These are phyloP conservation scores for Trametes meyenii DNA, from an alignment of 768 basidiomycete species.

Conservation along the genomic window DNA sequence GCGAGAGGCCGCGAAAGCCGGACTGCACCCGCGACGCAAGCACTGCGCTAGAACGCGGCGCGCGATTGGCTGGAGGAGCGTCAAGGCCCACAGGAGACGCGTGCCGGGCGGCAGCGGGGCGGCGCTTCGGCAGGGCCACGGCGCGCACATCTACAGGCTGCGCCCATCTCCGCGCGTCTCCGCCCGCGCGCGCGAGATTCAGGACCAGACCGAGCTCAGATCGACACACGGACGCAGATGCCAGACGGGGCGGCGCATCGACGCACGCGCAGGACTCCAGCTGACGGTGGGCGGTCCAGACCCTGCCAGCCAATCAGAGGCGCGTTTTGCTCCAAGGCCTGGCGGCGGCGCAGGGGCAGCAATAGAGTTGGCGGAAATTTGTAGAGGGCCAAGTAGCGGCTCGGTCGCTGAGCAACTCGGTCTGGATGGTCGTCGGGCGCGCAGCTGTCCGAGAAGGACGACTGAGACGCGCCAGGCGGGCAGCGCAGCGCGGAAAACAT, in stretches of 20 bases:
- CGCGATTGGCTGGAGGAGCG: neutral
- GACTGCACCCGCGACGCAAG: neutral
- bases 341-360: too few relatives aligned
- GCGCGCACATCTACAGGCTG: neutral
- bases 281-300: neutral
- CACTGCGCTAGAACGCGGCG: neutral
- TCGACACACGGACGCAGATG: neutral
- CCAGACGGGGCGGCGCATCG: neutral
- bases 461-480: too few relatives aligned
- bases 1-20: neutral
- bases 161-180: too few relatives aligned
- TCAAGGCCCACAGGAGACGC: neutral
- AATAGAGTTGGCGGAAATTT: too few relatives aligned
- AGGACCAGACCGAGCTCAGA: too few relatives aligned
- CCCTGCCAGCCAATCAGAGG: conserved; percentile 9
- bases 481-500: too few relatives aligned
- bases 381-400: too few relatives aligned
- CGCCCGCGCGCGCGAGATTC: too few relatives aligned
- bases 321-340: conserved; percentile 1
- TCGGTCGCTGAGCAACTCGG: too few relatives aligned
- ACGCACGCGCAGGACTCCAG: neutral
- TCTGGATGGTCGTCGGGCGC: too few relatives aligned
- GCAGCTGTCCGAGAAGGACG: too few relatives aligned
- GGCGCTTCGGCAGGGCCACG: neutral
- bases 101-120: neutral